Evolutionary conservation across 2,329 filamentous ascomycete species (phyloP).

Genomic region (Apiospora rasikravindrae): DNA sequence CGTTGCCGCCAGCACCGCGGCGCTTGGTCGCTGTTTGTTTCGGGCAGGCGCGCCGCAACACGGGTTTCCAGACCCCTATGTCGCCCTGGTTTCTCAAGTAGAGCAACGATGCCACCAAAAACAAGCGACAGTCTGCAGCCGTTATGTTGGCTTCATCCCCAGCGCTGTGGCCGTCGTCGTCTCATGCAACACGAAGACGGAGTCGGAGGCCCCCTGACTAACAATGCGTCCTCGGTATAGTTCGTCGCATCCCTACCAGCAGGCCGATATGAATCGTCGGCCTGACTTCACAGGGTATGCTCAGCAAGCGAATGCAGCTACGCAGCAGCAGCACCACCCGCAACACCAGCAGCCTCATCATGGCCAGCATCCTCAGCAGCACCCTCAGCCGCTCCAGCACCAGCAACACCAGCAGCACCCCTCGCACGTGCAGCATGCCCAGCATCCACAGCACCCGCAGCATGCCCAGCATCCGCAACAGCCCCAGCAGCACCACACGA

Average conservation of each 20-base stretch:
- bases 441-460: constrained; percentile 37
- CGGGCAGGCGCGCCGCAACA: constrained; percentile 7
- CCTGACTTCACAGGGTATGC: constrained; percentile 45
- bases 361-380: constrained; percentile 35
- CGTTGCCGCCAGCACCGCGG: constrained; percentile 10
- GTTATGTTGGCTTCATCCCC: constrained; percentile 32
- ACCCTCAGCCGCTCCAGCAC: constrained; percentile 41
- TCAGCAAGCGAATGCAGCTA: constrained; percentile 20
- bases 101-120: constrained; percentile 6
- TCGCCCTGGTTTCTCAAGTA: constrained; percentile 11
- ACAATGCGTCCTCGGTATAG: constrained; percentile 45
- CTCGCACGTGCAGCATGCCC: constrained; percentile 34
- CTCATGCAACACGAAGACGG: constrained; percentile 27
- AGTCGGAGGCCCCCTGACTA: constrained; percentile 34
- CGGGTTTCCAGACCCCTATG: not conserved
- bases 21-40: constrained; percentile 13
- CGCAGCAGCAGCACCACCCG: constrained; percentile 25
- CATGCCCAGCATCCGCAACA: constrained; percentile 31
- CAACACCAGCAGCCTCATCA: constrained; percentile 37
- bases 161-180: constrained; percentile 26
- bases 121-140: constrained; percentile 24
- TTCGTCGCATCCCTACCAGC: constrained; percentile 52
- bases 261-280: constrained; percentile 54
- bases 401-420: constrained; percentile 42
- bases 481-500: constrained; percentile 41